Base-by-base conservation (phyloP, 768 basidiomycete genomes). In the Termitomyces sp. region DNA sequence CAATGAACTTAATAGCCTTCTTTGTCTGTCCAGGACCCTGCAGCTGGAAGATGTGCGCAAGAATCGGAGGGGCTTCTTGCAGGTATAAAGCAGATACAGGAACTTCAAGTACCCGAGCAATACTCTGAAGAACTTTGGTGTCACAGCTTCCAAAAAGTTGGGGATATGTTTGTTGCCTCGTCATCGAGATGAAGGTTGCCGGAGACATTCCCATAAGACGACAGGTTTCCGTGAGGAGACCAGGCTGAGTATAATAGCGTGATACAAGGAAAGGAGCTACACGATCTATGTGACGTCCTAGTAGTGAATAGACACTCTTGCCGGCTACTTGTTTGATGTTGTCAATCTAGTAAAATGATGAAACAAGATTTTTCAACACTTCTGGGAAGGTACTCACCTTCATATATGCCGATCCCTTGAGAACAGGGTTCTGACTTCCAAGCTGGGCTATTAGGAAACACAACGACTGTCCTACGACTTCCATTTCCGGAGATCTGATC, bases 1-100 rank as follows among this genome's bases (percentile, higher is more conserved):
- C 63, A 14, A 93, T 76, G 61, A 91, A 92, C 3, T 71, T 68
- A 40, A 93, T 64, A 0, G 80, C 81, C 56, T 79, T 77, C 17
- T 78, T 78, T 11, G 85, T 86, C 58, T 82, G 75, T 2, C 73
- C 73, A 10, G 78, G 73, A 6, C 73, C 77, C 15, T 76, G 74
- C 11, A 88, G 68, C 40, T 88, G 77, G 64, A 88, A 87, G 0
- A 88, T 74, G 55, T 84, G 74, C 1, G 88, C 82, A 11, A 93
- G 74, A 37, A 92, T 82, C 14, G 79, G 70, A 32, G 81, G 74
- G 0, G 80, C 74, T 54, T 84, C 73, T n/a, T 80, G 73, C 19
- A 86, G 62, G 59, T 88, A 79, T 44, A 88, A 67, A 7, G 71
- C 62, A 2, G 80, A 77, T 14, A 78, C 62, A 14, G 71, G 73